phyloP scores from a whole-genome alignment of 139 green algal species.

The Coccomyxa sp. region DNA sequence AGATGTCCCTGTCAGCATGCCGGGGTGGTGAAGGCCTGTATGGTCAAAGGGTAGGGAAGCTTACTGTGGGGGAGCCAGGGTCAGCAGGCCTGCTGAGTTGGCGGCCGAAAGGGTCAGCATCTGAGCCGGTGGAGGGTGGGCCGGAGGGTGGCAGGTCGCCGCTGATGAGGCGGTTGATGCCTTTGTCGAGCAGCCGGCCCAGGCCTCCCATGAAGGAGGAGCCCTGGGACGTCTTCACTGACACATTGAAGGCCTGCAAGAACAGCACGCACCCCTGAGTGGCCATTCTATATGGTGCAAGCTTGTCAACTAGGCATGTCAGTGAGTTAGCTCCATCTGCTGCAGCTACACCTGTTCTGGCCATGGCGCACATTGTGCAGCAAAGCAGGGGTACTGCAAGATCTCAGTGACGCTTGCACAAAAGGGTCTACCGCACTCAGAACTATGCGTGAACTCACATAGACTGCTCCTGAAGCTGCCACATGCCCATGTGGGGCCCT shows the following conservation, averaged over 20 bases:
- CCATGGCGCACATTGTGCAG: background rate
- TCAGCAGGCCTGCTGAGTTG: background rate
- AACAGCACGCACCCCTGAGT: background rate
- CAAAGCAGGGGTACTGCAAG: background rate
- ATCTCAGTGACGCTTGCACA: background rate
- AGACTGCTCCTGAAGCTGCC: background rate
- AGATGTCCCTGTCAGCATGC: background rate
- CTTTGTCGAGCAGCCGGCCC: conserved; percentile 43
- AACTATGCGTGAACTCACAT: background rate
- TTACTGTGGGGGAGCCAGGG: background rate
- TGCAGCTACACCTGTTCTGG: background rate
- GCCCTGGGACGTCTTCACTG: conserved; percentile 7
- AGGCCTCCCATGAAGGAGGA: conserved; percentile 39
- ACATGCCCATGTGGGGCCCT: background rate
- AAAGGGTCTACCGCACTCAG: background rate
- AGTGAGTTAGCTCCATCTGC: background rate
- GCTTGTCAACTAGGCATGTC: background rate
- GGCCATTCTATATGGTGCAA: background rate
- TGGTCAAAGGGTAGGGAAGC: background rate
- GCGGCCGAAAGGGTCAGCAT: background rate
- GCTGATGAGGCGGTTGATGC: conserved; percentile 50
- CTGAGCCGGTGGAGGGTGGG: background rate
- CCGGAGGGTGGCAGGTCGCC: background rate
- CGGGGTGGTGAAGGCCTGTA: background rate
- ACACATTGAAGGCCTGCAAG: conserved; percentile 37